Evolutionary conservation across 2,329 filamentous ascomycete genomes (phyloP).

Genomic region (Chaetomium globosum): DNA sequence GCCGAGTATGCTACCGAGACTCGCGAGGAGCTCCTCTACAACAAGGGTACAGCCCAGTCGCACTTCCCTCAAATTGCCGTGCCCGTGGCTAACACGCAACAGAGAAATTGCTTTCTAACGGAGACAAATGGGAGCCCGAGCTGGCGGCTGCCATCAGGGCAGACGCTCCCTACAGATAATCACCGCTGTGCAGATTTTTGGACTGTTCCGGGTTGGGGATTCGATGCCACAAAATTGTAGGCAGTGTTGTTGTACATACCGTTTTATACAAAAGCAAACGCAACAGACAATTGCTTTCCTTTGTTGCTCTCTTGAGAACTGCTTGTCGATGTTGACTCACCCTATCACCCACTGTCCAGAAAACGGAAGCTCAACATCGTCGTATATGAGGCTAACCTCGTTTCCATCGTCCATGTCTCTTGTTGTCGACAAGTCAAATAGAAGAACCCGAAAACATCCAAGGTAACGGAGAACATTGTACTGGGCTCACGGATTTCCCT

Average conservation of each 20-base stretch:
- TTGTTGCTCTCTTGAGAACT: conserved; percentile 4
- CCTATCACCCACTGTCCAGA: no score
- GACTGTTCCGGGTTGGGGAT: neutral
- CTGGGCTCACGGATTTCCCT: no score
- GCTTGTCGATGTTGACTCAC: no score
- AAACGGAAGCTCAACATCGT: no score
- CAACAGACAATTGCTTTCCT: conserved; percentile 7
- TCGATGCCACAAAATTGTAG: conserved; percentile 21
- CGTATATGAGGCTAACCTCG: no score
- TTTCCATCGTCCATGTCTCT: no score
- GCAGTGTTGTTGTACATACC: conserved; percentile 30
- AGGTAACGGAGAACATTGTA: no score
- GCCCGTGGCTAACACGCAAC: conserved; percentile 34
- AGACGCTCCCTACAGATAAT: conserved; percentile 85
- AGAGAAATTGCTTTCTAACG: conserved; percentile 85
- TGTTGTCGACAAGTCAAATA: no score
- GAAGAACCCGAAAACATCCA: no score
- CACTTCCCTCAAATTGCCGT: neutral
- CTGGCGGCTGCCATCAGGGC: conserved; percentile 88
- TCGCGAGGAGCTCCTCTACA: conserved; percentile 93
- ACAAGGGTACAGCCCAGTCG: conserved; percentile 65
- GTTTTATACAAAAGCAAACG: neutral
- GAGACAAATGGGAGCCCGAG: conserved; percentile 98
- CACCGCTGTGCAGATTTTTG: conserved; percentile 33
- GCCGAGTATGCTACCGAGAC: conserved; percentile 67